Evolutionary conservation across 1,284 basidiomycete genomes (phyloP).

Genomic region (Ceratobasidium sp.): DNA sequence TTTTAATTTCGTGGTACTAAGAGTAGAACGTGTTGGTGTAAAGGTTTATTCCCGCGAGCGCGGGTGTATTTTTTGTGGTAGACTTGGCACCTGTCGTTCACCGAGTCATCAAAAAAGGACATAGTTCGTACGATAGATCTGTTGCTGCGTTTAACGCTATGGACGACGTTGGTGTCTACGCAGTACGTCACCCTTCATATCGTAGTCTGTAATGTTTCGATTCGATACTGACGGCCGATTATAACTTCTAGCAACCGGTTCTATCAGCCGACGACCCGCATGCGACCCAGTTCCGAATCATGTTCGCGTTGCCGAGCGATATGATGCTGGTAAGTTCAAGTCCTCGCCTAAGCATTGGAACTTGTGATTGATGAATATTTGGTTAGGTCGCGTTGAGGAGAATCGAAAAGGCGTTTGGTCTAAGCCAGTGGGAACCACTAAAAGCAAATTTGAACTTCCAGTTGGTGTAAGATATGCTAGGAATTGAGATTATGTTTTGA

Average conservation of each 20-base stretch:
- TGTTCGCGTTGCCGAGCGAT: slow-evolving; percentile 18
- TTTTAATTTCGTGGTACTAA: no score
- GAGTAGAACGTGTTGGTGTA: neutral
- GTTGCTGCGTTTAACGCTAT: slow-evolving; percentile 14
- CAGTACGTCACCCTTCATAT: slow-evolving; percentile 2
- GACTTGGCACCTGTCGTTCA: slow-evolving; percentile 18
- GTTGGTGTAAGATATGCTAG: no score
- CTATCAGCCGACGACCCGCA: neutral
- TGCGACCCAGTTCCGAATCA: slow-evolving; percentile 17
- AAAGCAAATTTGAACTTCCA: no score
- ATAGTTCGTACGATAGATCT: neutral
- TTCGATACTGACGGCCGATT: neutral
- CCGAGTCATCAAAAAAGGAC: neutral
- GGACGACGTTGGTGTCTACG: slow-evolving; percentile 30
- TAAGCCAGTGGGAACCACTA: slow-evolving; percentile 4
- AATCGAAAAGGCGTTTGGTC: slow-evolving; percentile 16
- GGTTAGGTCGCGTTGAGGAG: slow-evolving; percentile 1
- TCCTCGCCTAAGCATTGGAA: neutral
- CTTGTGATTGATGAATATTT: no score
- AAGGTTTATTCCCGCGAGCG: slow-evolving; percentile 36
- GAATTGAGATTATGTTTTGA: no score
- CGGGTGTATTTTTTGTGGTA: slow-evolving; percentile 35
- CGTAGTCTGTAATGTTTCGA: no score
- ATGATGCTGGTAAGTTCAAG: slow-evolving; percentile 9
- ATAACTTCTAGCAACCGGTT: slow-evolving; percentile 19